These are phyloP conservation scores for Colletotrichum karsti DNA, from an alignment of 2,329 filamentous ascomycete species.

Conservation along the genomic window DNA sequence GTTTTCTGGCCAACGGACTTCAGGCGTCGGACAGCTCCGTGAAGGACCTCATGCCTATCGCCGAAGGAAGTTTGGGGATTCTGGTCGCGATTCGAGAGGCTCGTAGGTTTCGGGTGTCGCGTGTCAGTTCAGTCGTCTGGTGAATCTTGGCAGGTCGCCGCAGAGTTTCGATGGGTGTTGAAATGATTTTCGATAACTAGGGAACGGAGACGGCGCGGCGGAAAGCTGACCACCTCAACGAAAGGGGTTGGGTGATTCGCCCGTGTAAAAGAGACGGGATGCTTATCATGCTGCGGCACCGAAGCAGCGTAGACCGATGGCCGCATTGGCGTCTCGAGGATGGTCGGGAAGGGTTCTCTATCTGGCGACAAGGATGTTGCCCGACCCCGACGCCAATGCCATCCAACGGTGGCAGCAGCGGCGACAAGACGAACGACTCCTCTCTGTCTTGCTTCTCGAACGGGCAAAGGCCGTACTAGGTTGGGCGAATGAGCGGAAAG, in stretches of 20 bases:
- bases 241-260: slow-evolving; percentile 21
- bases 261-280: slow-evolving; percentile 3
- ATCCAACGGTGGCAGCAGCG: background rate
- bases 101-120: background rate
- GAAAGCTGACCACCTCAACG: background rate
- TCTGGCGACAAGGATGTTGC: slow-evolving; percentile 26
- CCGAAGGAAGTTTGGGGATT: background rate
- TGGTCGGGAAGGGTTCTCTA: slow-evolving; percentile 18
- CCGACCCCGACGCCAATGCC: slow-evolving; percentile 2
- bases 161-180: background rate
- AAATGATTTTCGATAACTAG: background rate
- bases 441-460: too few relatives aligned
- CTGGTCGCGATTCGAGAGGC: background rate
- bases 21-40: slow-evolving; percentile 6
- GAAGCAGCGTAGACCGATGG: background rate
- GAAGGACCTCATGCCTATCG: slow-evolving; percentile 19
- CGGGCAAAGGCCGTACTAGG: slow-evolving; percentile 5
- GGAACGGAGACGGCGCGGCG: background rate
- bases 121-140: background rate
- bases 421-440: slow-evolving; percentile 13
- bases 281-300: slow-evolving; percentile 27
- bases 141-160: background rate
- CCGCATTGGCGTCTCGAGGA: slow-evolving; percentile 26
- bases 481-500: slow-evolving; percentile 15
- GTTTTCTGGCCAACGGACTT: background rate